phyloP scores from a whole-genome alignment of 768 basidiomycete genomes.

The Trametopsis cervina region DNA sequence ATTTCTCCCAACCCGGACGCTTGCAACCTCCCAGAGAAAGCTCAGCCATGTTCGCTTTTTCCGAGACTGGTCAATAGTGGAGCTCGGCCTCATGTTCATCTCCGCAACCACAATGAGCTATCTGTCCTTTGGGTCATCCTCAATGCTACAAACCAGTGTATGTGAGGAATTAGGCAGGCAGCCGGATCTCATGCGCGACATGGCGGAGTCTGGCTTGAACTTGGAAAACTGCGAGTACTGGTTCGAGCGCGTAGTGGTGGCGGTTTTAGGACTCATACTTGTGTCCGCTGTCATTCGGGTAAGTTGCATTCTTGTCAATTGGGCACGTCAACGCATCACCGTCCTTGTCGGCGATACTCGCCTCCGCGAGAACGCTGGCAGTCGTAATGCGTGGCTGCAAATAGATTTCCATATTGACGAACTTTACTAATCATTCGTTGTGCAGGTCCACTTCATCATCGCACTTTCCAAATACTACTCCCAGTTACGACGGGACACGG shows the following conservation, averaged over 20 bases:
- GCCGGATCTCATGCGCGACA: constrained; percentile 64
- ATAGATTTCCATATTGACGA: too few relatives aligned
- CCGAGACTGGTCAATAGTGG: constrained; percentile 75
- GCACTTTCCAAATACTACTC: constrained; percentile 62
- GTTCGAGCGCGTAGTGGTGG: constrained; percentile 62
- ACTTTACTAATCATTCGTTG: too few relatives aligned
- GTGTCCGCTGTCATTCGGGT: constrained; percentile 63
- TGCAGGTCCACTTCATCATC: constrained; percentile 69
- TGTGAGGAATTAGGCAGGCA: constrained; percentile 75
- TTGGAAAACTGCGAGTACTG: constrained; percentile 78
- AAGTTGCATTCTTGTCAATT: constrained; percentile 29
- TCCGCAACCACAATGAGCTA: constrained; percentile 51
- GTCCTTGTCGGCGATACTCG: too few relatives aligned
- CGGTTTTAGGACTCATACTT: constrained; percentile 49
- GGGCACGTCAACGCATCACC: too few relatives aligned
- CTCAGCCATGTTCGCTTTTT: constrained; percentile 68
- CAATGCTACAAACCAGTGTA: constrained; percentile 44
- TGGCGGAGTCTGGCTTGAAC: constrained; percentile 66
- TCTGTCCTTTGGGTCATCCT: constrained; percentile 45
- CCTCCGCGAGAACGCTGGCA: too few relatives aligned
- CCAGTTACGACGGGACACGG: constrained; percentile 33
- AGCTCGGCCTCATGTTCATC: constrained; percentile 64
- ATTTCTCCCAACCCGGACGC: constrained; percentile 6
- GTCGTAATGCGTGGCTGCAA: too few relatives aligned
- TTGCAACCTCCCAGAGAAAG: constrained; percentile 37